A percentile compares a stretch with the other conserved stretches of the same genome.
These are phyloP conservation scores for Jimgerdemannia lactiflua DNA, from an alignment of 192 early-diverging fungal species.

Conservation along the genomic window DNA sequence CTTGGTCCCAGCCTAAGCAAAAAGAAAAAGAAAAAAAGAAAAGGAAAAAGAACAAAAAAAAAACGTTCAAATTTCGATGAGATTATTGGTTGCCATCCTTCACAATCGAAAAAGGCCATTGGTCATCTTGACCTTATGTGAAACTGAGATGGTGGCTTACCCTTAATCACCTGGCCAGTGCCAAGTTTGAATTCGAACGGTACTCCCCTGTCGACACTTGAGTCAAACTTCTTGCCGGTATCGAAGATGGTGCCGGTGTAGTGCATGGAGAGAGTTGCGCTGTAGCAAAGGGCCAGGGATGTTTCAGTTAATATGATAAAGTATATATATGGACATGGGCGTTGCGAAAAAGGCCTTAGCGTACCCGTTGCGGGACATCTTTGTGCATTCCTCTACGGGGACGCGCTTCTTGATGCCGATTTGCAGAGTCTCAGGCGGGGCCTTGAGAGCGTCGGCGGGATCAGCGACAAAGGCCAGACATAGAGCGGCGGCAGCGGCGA, in stretches of 20 bases:
- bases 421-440: conserved; percentile 40
- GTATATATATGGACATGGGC: conserved; percentile 2
- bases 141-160: conserved; percentile 7
- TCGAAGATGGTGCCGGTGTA: conserved; percentile 70
- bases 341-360: conserved; percentile 1
- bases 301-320: background rate
- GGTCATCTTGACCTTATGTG: background rate
- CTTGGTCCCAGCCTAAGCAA: conserved; percentile 65
- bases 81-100: background rate
- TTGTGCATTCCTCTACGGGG: conserved; percentile 47
- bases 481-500: background rate
- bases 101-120: too few relatives aligned
- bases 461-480: background rate
- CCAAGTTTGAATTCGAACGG: conserved; percentile 77
- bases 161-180: conserved; percentile 70
- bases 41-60: background rate
- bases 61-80: background rate
- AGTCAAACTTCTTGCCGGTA: conserved; percentile 70
- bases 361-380: conserved; percentile 40
- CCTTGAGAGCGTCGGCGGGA: conserved; percentile 27
- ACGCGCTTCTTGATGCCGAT: conserved; percentile 54
- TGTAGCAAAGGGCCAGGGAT: conserved; percentile 10
- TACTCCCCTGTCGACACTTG: conserved; percentile 57
- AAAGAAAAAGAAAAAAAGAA: background rate
- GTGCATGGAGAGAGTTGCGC: conserved; percentile 71